Evolutionary conservation across 495 filamentous ascomycete genomes (phyloP), one percentile per base, ranked within the genome.

Genomic region (Penicillium malachiteum): DNA sequence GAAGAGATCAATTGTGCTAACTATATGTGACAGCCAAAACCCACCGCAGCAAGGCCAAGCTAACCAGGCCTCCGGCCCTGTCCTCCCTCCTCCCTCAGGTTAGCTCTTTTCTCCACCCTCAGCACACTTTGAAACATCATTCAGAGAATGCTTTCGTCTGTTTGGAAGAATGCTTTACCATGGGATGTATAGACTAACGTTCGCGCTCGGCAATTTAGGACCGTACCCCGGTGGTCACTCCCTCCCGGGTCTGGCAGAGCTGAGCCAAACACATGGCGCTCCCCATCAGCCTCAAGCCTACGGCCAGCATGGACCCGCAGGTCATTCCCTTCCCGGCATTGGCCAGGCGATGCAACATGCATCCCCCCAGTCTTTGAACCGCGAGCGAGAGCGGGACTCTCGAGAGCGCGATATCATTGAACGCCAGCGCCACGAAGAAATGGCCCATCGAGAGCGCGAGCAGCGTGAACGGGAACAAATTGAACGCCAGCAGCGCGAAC

Each of bases 391-490:
- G 58, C 71, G 76, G 41, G 80, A 82, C 52, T 74, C 73, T 9
- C 62, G 78, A 53, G 78, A 81, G 51, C 76, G 74, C 37, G 78
- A 81, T 37, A 62, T 75, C 48, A 63, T 77, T 16, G 76, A 81
- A 57, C 67, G 77, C 60, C 77, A 78, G 54, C 74, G 76, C 12
- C 74, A 84, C 58, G 83, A 87, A 71, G 83, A 87, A 54, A 74
- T 81, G 66, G 77, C 70, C 12, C 78, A 81, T 52, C 73, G 83
- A 47, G 80, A 82, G 38, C 83, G 86, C 57, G 87, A 92, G 62
- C 82, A 84, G 44, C 81, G 82, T 51, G 86, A 91, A 67, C 84
- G 85, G 52, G 85, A 87, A 50, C 73, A 81, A 41, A 71, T 74
- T 9, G 81, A 86, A 42, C 71, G 76, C n/a, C 78, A 75, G 58